Conservation (phyloP, 225 moss, liverwort and hornwort species). For the Bryum argenteum region DNA sequence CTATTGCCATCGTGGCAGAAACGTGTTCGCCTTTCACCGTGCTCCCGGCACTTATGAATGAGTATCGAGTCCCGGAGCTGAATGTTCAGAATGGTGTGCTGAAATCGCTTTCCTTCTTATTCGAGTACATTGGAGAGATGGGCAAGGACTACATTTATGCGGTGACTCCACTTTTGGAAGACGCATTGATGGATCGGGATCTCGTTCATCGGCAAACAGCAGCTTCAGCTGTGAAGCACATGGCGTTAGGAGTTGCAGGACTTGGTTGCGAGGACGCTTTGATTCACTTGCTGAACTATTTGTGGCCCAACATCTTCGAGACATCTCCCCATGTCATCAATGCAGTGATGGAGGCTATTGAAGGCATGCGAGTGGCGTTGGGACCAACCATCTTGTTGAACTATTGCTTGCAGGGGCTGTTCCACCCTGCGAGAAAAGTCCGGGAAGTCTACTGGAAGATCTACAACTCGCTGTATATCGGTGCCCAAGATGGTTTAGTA, state of each 20-base stretch:
- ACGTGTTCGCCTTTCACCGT: conserved; percentile 99
- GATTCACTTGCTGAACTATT: conserved; percentile 89
- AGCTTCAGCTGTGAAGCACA: conserved; percentile 97
- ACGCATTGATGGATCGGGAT: conserved; percentile 99
- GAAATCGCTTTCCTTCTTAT: conserved; percentile 94
- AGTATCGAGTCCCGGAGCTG: conserved; percentile 95
- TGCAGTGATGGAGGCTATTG: conserved; percentile 99
- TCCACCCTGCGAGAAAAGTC: conserved; percentile 97
- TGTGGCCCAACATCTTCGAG: conserved; percentile 99
- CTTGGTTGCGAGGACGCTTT: conserved; percentile 97
- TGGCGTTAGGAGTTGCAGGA: conserved; percentile 97
- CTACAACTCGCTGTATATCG: conserved; percentile 94
- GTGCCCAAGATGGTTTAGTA: conserved; percentile 93
- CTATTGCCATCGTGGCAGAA: conserved; percentile 97
- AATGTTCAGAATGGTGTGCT: conserved; percentile 97
- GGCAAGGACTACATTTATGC: conserved; percentile 99
- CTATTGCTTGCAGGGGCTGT: conserved; percentile 94
- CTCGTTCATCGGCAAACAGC: conserved; percentile 98
- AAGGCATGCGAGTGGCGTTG: conserved; percentile 97
- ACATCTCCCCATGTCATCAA: conserved; percentile 99
- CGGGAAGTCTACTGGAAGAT: conserved; percentile 99
- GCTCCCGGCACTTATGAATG: conserved; percentile 96
- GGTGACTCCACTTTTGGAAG: conserved; percentile 92
- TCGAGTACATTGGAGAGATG: conserved; percentile 99
- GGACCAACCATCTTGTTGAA: conserved; percentile 92